Base-by-base conservation (phyloP, 2,329 filamentous ascomycete genomes). In the Lachnellula cervina region DNA sequence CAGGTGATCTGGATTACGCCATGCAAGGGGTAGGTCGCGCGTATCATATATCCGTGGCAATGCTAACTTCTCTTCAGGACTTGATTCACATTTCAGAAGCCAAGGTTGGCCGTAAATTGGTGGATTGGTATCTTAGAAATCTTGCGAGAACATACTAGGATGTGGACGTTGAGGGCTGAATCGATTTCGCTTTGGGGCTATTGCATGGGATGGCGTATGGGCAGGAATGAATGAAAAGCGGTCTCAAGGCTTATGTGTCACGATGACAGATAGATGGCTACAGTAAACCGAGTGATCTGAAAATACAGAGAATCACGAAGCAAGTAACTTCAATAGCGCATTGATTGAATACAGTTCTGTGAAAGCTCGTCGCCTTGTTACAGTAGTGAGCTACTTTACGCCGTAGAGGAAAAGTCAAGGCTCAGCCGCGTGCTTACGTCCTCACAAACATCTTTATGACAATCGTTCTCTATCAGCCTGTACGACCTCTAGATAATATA, bases 41-140 rank as follows among this genome's bases (percentile, higher is more conserved):
- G 52, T n/a, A 42, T n/a, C 13, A 21, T 19, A 42, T 55, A 28
- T 54, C 8, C 7, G 34, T 19, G 9, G 5, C 14, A 28, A 49
- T 55, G 45, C 63, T 70, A 64, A 70, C 38, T 19, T 16, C 40
- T 14, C 13, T 38, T 51, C 66, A 91, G 88, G 93, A 99, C 72
- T 78, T 99, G 68, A 99, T 99, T 73, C 94, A 99, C 76, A 94
- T 99, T 66, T 97, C 93, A 57, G 94, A 99, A 77, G 93, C 93
- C 65, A 99, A 99, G 86, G 91, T 97, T 58, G 94, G 94, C 71
- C 84, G 94, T 68, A 95, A 94, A 78, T 80, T 99, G 69, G 93
- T 99, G 63, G 94, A 99, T 76, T 99, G 94, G 94, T 99, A 99
- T 75, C 83, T 99, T 71, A 87, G 94, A 72, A 99, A 99, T 80